These are phyloP conservation scores for Boehmeria nivea DNA, from an alignment of 306 rosid genomes.

Conservation along the genomic window DNA sequence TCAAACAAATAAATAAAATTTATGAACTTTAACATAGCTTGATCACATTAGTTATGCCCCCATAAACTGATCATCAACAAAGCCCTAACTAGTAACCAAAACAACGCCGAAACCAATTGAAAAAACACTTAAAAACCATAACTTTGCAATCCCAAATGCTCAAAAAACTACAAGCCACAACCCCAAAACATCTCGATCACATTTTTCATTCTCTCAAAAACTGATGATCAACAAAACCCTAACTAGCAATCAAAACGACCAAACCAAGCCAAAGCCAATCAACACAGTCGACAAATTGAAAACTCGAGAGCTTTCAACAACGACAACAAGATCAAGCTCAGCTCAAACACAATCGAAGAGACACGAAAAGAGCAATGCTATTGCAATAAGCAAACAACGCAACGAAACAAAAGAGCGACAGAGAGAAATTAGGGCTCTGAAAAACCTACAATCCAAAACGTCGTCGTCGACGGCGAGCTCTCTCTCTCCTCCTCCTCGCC, in stretches of 20 bases:
- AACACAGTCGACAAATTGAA: background rate
- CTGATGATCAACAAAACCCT: background rate
- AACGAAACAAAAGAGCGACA: background rate
- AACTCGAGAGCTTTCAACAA: background rate
- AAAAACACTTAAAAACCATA: background rate
- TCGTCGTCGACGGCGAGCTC: conserved; percentile 1
- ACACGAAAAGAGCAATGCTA: background rate
- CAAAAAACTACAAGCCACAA: background rate
- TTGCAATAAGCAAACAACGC: background rate
- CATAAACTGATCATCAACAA: conserved; percentile 15
- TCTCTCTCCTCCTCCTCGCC: background rate
- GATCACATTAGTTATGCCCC: conserved; percentile 12
- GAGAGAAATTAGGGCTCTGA: conserved; percentile 27
- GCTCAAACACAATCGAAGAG: background rate
- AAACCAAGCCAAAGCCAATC: background rate
- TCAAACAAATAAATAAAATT: too few relatives aligned
- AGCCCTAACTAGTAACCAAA: conserved; percentile 3
- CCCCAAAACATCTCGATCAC: too few relatives aligned
- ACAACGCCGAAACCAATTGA: background rate
- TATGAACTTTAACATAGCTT: background rate
- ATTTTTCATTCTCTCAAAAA: too few relatives aligned
- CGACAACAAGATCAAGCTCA: background rate
- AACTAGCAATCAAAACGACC: background rate
- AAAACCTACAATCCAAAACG: conserved; percentile 19
- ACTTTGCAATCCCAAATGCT: conserved; percentile 5